A percentile compares a stretch with the other conserved stretches of the same genome.
phyloP scores from a whole-genome alignment of 2,329 filamentous ascomycete genomes.

The Emergomyces pasteurianus region DNA sequence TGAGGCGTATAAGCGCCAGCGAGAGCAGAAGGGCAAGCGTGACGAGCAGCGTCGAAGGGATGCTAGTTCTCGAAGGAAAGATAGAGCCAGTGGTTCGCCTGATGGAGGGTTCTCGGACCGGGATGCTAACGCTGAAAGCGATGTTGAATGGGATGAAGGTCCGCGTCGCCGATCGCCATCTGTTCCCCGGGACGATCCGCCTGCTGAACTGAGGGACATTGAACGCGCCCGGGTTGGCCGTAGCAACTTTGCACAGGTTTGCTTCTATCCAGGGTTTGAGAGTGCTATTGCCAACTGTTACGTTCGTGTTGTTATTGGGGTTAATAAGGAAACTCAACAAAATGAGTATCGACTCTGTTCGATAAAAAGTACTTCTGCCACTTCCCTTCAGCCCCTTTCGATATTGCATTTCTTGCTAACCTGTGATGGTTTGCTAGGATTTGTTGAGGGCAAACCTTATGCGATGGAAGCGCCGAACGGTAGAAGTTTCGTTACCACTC shows the following conservation, averaged over 20 bases:
- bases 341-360: constrained; percentile 78
- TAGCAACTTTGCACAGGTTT: constrained; percentile 77
- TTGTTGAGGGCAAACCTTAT: constrained; percentile 69
- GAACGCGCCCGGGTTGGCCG: constrained; percentile 75
- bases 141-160: constrained; percentile 61
- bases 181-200: constrained; percentile 51
- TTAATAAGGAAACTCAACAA: constrained; percentile 57
- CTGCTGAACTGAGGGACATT: constrained; percentile 65
- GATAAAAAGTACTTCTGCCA: constrained; percentile 57
- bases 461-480: constrained; percentile 64
- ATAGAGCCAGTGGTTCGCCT: constrained; percentile 50
- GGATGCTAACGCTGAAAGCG: constrained; percentile 60
- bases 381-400: constrained; percentile 3
- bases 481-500: constrained; percentile 68
- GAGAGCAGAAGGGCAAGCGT: constrained; percentile 45
- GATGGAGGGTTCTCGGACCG: constrained; percentile 50
- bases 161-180: constrained; percentile 40
- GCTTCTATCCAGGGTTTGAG: constrained; percentile 87
- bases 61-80: constrained; percentile 36
- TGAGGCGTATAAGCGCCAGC: constrained; percentile 53
- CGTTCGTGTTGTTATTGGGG: constrained; percentile 70
- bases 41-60: constrained; percentile 37
- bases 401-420: constrained; percentile 1
- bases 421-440: constrained; percentile 42
- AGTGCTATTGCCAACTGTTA: constrained; percentile 72